A percentile compares a stretch with the other conserved stretches of the same genome.
Conservation (phyloP, 2,329 filamentous ascomycete species). For the Diaporthe sp. region DNA sequence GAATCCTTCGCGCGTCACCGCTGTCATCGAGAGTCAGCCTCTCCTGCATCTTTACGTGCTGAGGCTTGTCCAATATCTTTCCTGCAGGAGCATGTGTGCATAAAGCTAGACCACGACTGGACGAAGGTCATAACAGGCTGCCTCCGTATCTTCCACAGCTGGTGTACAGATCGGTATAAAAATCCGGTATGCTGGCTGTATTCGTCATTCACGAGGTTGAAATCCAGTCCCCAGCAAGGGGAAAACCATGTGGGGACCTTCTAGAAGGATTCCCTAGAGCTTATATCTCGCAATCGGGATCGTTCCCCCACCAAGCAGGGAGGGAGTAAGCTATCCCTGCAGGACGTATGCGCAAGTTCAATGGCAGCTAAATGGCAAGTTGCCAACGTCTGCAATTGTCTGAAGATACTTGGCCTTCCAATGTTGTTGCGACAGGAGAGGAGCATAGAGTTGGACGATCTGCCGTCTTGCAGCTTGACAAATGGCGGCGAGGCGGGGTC, state of each 20-base stretch:
- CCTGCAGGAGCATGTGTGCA: neutral
- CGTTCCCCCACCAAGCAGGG: conserved; percentile 2
- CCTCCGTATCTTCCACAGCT: neutral
- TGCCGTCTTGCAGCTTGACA: neutral
- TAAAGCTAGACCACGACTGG: neutral
- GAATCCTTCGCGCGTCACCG: conserved; percentile 2
- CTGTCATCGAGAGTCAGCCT: neutral
- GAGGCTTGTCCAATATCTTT: too few species aligned
- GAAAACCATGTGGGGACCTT: neutral
- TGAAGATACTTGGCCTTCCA: neutral
- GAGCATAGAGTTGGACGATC: neutral
- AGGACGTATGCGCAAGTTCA: neutral
- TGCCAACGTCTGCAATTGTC: neutral
- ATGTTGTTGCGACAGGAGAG: too few species aligned
- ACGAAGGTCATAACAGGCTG: neutral
- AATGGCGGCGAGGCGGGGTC: too few species aligned
- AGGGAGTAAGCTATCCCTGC: neutral
- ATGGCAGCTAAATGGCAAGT: neutral
- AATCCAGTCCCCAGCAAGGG: neutral
- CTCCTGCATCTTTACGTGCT: neutral
- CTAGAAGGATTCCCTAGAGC: conserved; percentile 16
- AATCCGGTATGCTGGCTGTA: neutral
- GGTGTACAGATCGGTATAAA: neutral
- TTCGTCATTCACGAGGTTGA: neutral
- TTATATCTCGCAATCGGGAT: conserved; percentile 18